Percentiles rank a stretch among this genome's conserved stretches.
Evolutionary conservation across 176 grass and related monocot genomes (phyloP).

Genomic region (Aegilops sharonensis): DNA sequence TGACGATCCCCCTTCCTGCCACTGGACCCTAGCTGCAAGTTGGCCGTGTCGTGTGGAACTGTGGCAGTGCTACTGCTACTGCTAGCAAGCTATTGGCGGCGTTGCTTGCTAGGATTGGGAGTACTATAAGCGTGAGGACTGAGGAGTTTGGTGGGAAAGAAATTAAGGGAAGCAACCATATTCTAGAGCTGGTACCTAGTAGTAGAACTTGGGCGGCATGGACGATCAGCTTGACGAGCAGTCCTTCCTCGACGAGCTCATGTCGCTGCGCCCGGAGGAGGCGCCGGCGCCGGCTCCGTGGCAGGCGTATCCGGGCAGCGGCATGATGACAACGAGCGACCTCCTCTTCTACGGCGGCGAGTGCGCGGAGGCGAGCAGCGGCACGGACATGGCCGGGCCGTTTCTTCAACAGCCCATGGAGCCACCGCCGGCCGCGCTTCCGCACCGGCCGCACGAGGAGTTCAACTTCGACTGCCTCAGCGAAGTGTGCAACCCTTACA

Average conservation of each 20-base stretch:
- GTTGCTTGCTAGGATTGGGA: too few species aligned
- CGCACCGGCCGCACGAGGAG: constrained; percentile 28
- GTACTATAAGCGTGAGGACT: too few species aligned
- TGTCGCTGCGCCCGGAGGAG: constrained; percentile 55
- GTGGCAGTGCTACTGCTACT: too few species aligned
- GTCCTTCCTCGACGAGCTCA: constrained; percentile 76
- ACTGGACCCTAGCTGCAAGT: too few species aligned
- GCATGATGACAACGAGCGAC: constrained; percentile 42
- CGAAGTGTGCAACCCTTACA: constrained; percentile 68
- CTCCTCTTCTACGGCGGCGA: constrained; percentile 57
- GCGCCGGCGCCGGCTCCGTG: constrained; percentile 16
- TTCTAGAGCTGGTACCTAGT: neutral
- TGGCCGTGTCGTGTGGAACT: too few species aligned
- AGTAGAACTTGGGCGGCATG: constrained; percentile 23
- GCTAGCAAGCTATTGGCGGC: too few species aligned
- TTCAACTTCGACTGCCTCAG: constrained; percentile 74
- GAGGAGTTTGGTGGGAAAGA: too few species aligned
- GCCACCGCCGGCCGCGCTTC: neutral
- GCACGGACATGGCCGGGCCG: constrained; percentile 4
- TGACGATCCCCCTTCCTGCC: too few species aligned
- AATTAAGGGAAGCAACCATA: too few species aligned
- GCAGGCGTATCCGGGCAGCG: constrained; percentile 35
- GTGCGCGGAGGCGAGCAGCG: neutral
- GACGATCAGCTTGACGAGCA: constrained; percentile 61
- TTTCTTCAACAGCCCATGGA: constrained; percentile 5